Conservation (phyloP, 2,329 filamentous ascomycete species). For the Microdochium bolleyi region DNA sequence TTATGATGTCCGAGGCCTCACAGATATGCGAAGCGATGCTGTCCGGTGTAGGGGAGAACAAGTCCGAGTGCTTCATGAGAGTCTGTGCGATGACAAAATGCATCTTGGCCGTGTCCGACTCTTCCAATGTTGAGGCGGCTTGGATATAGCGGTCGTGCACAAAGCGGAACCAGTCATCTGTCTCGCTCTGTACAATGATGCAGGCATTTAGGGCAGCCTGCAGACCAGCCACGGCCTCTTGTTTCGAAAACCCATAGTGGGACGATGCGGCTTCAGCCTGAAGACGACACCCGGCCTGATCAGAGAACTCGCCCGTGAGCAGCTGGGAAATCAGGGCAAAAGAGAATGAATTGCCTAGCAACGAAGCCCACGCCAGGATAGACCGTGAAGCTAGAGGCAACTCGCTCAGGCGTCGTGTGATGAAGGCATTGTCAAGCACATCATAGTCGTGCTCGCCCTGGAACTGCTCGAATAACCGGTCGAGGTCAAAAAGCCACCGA, state of each 20-base stretch:
- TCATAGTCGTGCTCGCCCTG: slow-evolving; percentile 70
- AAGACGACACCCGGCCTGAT: slow-evolving; percentile 17
- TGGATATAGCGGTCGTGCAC: slow-evolving; percentile 81
- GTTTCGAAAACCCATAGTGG: slow-evolving; percentile 43
- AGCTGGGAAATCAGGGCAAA: slow-evolving; percentile 74
- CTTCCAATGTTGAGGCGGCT: slow-evolving; percentile 61
- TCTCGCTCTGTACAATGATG: slow-evolving; percentile 72
- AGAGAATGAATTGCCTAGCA: slow-evolving; percentile 76
- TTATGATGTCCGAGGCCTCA: slow-evolving; percentile 68
- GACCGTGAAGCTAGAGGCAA: slow-evolving; percentile 66
- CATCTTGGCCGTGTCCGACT: slow-evolving; percentile 69
- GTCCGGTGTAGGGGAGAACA: slow-evolving; percentile 58
- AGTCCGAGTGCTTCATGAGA: slow-evolving; percentile 61
- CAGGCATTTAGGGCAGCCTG: slow-evolving; percentile 74
- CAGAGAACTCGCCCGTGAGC: slow-evolving; percentile 64
- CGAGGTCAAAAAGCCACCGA: slow-evolving; percentile 78
- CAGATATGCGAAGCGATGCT: slow-evolving; percentile 76
- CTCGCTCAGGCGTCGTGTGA: slow-evolving; percentile 69
- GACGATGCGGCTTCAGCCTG: slow-evolving; percentile 12
- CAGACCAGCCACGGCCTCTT: slow-evolving; percentile 68
- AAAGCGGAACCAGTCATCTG: slow-evolving; percentile 82
- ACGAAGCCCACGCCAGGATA: slow-evolving; percentile 77
- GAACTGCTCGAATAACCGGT: slow-evolving; percentile 80
- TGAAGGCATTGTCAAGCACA: slow-evolving; percentile 74
- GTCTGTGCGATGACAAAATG: slow-evolving; percentile 83